Base-by-base conservation (phyloP, 352 stramenopile genomes). In the Pythium rishiriense region DNA sequence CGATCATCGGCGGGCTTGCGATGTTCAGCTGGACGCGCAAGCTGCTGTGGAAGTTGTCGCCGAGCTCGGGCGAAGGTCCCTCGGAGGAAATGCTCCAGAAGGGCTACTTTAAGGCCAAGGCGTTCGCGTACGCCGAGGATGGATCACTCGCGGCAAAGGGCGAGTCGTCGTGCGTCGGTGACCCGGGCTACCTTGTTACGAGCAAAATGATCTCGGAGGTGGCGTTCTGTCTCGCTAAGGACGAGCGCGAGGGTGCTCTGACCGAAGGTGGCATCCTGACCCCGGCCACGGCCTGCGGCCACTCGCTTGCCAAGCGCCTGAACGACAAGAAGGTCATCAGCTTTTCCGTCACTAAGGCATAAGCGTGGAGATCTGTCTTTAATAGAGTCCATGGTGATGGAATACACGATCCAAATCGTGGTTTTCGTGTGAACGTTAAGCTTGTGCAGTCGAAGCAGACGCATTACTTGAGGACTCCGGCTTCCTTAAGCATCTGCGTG, bases 401-500 rank as follows among this genome's bases (percentile, higher is more conserved):
- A n/a, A n/a, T n/a, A n/a, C n/a, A n/a, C n/a, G n/a, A n/a, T n/a
- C n/a, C n/a, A n/a, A n/a, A n/a, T n/a, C n/a, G n/a, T n/a, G n/a
- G n/a, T n/a, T n/a, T n/a, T n/a, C n/a, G n/a, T n/a, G n/a, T n/a
- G n/a, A n/a, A n/a, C n/a, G n/a, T n/a, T n/a, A n/a, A n/a, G n/a
- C n/a, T n/a, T n/a, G n/a, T n/a, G n/a, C n/a, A n/a, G n/a, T n/a
- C n/a, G n/a, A 37, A 11, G 11, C 31, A 12, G 11, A 37, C 31
- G 31, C 6, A 37, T 50, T 70, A 78, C 54, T 75, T 29, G 37
- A 81, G 60, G 11, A 85, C 63, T 12, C 78, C 79, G 2, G 70
- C 74, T 3, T 66, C 64, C 35, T 73, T 69, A 37, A 99, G 76
- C 77, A 98, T 90, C 68, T 96, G 68, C 53, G 81, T 72, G n/a